Conservation (phyloP, 177 flowering plant species). For the Telopea speciosissima region DNA sequence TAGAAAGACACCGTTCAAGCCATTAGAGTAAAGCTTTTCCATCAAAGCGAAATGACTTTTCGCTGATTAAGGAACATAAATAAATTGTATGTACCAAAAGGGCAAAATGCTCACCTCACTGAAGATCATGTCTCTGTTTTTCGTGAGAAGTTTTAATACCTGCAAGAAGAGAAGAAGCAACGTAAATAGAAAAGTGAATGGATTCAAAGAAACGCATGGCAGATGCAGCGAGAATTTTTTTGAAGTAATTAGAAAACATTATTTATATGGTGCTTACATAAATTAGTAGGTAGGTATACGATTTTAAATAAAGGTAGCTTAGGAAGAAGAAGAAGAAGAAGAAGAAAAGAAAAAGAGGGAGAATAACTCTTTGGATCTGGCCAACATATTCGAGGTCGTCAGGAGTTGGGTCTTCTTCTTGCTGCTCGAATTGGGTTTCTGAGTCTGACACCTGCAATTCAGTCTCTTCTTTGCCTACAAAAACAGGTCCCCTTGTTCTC, state of each 20-base stretch:
- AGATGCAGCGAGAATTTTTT: neutral
- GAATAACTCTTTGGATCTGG: slow-evolving; percentile 44
- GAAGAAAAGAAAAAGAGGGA: neutral
- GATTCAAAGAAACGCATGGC: neutral
- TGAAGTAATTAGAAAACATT: too few relatives aligned
- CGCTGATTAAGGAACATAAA: neutral
- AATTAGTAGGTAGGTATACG: neutral
- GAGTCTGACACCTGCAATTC: slow-evolving; percentile 13
- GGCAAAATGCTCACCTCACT: slow-evolving; percentile 36
- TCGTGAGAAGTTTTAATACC: slow-evolving; percentile 63
- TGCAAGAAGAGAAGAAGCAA: slow-evolving; percentile 2
- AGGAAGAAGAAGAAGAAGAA: neutral
- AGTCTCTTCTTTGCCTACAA: slow-evolving; percentile 31
- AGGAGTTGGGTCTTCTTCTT: slow-evolving; percentile 24
- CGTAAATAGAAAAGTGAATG: neutral
- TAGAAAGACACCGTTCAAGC: too few relatives aligned
- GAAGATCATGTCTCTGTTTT: slow-evolving; percentile 71
- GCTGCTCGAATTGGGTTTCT: slow-evolving; percentile 1
- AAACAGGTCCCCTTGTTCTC: neutral
- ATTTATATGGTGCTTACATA: neutral
- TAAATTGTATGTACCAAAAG: neutral
- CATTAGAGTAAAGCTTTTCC: neutral
- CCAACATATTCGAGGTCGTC: slow-evolving; percentile 46
- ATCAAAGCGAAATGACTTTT: too few relatives aligned
- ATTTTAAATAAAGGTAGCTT: too few relatives aligned